Conservation (phyloP, 2,329 filamentous ascomycete species). For the Alternaria panax region DNA sequence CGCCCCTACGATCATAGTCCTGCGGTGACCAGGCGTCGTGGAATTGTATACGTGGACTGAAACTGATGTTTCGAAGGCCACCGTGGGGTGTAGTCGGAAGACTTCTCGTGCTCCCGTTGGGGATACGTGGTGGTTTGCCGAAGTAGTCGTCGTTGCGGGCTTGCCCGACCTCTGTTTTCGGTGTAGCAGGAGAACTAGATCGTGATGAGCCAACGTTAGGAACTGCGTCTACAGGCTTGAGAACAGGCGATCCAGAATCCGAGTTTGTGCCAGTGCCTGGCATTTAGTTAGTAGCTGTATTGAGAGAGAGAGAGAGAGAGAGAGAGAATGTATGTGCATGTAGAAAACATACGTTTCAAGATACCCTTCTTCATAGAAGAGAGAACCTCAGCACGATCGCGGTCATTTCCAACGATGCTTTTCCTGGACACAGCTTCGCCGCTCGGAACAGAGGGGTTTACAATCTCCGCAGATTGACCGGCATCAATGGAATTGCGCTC, state of each 20-base stretch:
- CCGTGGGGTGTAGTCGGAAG: conserved; percentile 79
- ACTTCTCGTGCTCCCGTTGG: conserved; percentile 76
- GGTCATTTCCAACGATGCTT: conserved; percentile 90
- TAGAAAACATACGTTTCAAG: conserved; percentile 75
- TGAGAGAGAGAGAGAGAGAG: conserved; percentile 10
- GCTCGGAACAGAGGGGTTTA: conserved; percentile 44
- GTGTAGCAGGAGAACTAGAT: conserved; percentile 87
- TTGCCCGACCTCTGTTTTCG: conserved; percentile 69
- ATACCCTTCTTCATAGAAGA: conserved; percentile 96
- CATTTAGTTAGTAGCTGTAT: conserved; percentile 22
- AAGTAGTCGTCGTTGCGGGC: conserved; percentile 83
- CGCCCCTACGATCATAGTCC: conserved; percentile 94
- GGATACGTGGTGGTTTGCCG: conserved; percentile 74
- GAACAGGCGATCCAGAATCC: conserved; percentile 73
- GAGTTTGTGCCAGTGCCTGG: conserved; percentile 62
- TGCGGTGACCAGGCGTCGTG: conserved; percentile 95
- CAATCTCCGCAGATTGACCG: conserved; percentile 55
- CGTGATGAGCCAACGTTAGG: conserved; percentile 77
- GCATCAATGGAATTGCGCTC: conserved; percentile 83
- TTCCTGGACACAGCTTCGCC: conserved; percentile 69
- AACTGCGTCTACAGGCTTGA: conserved; percentile 67
- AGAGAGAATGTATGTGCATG: too few species aligned
- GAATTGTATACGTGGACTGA: conserved; percentile 92
- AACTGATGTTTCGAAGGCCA: conserved; percentile 68
- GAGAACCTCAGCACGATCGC: conserved; percentile 87